These are phyloP conservation scores for Cylindrotheca fusiformis DNA, from an alignment of 108 stramenopile genomes.

Conservation along the genomic window DNA sequence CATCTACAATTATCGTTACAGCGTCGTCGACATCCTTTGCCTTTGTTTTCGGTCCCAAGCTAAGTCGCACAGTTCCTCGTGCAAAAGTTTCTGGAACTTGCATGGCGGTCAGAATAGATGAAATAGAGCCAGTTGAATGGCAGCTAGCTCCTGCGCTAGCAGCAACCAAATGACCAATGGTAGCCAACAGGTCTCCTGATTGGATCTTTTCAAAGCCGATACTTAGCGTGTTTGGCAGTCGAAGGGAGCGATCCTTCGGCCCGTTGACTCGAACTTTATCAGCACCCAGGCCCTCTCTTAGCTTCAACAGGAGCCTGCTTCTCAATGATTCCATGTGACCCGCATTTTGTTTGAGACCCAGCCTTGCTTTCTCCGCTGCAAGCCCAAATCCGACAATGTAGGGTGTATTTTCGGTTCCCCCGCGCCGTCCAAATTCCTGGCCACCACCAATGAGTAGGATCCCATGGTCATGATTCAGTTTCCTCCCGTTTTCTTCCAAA, in stretches of 20 bases:
- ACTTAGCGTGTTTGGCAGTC: slow-evolving; percentile 94
- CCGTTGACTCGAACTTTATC: slow-evolving; percentile 71
- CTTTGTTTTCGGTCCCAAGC: slow-evolving; percentile 87
- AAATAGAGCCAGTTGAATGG: slow-evolving; percentile 63
- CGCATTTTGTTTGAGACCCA: slow-evolving; percentile 39
- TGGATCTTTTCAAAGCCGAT: slow-evolving; percentile 69
- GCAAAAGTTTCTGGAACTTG: slow-evolving; percentile 74
- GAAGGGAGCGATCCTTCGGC: slow-evolving; percentile 46
- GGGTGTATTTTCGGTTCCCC: slow-evolving; percentile 95
- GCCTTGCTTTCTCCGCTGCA: slow-evolving; percentile 55
- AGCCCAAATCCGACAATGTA: slow-evolving; percentile 88
- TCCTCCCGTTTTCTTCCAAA: slow-evolving; percentile 33
- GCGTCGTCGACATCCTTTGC: slow-evolving; percentile 78
- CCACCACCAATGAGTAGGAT: slow-evolving; percentile 71
- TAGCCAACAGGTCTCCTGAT: slow-evolving; percentile 50
- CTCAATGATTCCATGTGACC: slow-evolving; percentile 69
- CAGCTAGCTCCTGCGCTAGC: slow-evolving; percentile 93
- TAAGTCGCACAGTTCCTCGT: slow-evolving; percentile 87
- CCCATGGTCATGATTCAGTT: slow-evolving; percentile 34
- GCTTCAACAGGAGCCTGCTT: slow-evolving; percentile 46
- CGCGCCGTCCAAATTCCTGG: slow-evolving; percentile 85
- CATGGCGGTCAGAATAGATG: slow-evolving; percentile 88
- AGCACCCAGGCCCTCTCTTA: slow-evolving; percentile 40
- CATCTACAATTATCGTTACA: slow-evolving; percentile 63
- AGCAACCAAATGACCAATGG: slow-evolving; percentile 75